Conservation (phyloP, 2,329 filamentous ascomycete genomes). For the Trichoderma polysporum region DNA sequence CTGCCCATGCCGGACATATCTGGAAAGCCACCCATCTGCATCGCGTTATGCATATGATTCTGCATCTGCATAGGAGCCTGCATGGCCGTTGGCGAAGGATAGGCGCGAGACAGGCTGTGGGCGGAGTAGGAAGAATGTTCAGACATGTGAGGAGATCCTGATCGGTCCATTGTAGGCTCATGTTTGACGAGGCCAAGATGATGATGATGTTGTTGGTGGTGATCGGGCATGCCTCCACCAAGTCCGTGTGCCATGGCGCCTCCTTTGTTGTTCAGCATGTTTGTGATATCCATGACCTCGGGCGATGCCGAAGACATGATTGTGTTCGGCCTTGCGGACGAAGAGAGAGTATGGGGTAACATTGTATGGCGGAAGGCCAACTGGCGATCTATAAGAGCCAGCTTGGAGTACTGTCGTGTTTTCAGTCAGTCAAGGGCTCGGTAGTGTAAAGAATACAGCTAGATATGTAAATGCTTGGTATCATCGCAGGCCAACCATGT, state of each 20-base stretch:
- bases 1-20: slow-evolving; percentile 37
- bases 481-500: not conserved
- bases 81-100: slow-evolving; percentile 55
- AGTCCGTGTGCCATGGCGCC: slow-evolving; percentile 34
- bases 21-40: slow-evolving; percentile 43
- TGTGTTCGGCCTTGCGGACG: slow-evolving; percentile 33
- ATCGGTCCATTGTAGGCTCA: slow-evolving; percentile 49
- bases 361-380: slow-evolving; percentile 1
- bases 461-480: not conserved
- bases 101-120: slow-evolving; percentile 49
- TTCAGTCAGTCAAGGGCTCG: not conserved
- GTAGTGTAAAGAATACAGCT: not conserved
- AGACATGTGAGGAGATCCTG: slow-evolving; percentile 59
- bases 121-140: slow-evolving; percentile 58
- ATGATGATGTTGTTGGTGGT: slow-evolving; percentile 31
- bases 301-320: slow-evolving; percentile 47
- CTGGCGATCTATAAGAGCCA: not conserved
- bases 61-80: slow-evolving; percentile 49
- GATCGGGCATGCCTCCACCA: slow-evolving; percentile 33
- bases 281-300: slow-evolving; percentile 54
- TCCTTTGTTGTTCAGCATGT: slow-evolving; percentile 52
- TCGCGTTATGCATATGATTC: slow-evolving; percentile 41
- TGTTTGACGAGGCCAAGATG: slow-evolving; percentile 37
- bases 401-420: not conserved
- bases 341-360: slow-evolving; percentile 17